Conservation (phyloP, 352 stramenopile genomes). For the Lagenidium giganteum region DNA sequence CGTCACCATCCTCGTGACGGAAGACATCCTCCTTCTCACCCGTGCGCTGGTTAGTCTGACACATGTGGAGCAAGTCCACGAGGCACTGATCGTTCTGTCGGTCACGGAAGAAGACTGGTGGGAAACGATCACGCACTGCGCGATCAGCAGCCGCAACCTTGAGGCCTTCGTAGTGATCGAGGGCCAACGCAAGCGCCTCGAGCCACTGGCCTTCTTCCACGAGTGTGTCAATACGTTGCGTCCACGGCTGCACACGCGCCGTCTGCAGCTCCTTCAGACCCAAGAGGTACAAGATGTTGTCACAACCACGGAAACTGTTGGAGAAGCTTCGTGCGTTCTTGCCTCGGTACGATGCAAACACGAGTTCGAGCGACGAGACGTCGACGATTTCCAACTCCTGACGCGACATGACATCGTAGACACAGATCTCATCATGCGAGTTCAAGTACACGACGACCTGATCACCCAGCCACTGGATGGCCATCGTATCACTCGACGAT, state of each 20-base stretch:
- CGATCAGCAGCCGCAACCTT: conserved; percentile 76
- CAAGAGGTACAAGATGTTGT: conserved; percentile 91
- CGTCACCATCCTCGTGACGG: conserved; percentile 47
- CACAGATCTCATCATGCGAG: conserved; percentile 93
- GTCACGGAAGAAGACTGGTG: conserved; percentile 85
- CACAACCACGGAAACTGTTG: conserved; percentile 89
- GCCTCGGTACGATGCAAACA: conserved; percentile 90
- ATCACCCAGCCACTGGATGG: conserved; percentile 95
- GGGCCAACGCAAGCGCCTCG: conserved; percentile 92
- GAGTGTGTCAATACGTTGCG: conserved; percentile 90
- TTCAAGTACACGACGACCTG: conserved; percentile 94
- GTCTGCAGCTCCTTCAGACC: conserved; percentile 91
- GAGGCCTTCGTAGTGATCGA: conserved; percentile 94
- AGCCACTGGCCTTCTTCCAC: conserved; percentile 97
- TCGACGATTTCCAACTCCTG: conserved; percentile 94
- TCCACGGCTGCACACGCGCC: conserved; percentile 90
- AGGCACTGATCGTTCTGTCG: conserved; percentile 87
- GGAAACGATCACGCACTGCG: conserved; percentile 80
- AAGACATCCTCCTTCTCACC: conserved; percentile 87
- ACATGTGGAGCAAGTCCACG: conserved; percentile 88
- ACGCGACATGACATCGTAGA: conserved; percentile 95
- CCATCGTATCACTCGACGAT: conserved; percentile 84
- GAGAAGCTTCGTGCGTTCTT: conserved; percentile 80
- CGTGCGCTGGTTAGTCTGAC: conserved; percentile 84
- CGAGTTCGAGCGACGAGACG: conserved; percentile 90